Base-by-base conservation (phyloP, 495 filamentous ascomycete species). In the Cladorrhinum samala region DNA sequence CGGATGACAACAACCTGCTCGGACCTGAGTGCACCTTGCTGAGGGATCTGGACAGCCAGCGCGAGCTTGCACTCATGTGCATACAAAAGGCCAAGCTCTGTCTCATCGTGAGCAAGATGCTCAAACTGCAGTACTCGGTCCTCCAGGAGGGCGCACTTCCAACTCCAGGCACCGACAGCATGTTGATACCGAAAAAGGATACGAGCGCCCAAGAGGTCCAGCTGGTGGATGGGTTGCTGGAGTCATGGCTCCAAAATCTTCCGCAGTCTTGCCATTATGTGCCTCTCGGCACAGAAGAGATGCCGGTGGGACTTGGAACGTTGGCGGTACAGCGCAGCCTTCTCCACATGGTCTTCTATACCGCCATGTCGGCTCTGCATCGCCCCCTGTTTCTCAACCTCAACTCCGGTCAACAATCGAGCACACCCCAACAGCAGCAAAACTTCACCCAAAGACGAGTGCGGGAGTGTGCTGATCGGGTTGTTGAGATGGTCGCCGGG, bases 31-130 rank as follows among this genome's bases (percentile, higher is more conserved):
- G 86, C 62, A 74, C 77, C n/a, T 57, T 89, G 19, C 65, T 85
- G 25, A 76, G 79, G 37, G 83, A 88, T 60, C 67, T 77, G 14
- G 75, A 70, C 44, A 80, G 83, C 62, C 88, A 93, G 68, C 77
- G 78, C 43, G 75, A 89, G 63, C 73, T 94, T 40, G 90, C 89
- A 2, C 68, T 84, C 52, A 86, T 95, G 86, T 95, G 89, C 69
- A 88, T 96, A 57, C 84, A 89, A 53, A 95, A 94, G 70, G 86
- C 89, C 2, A 91, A 89, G 68, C 79, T 96, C n/a, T 91, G 87
- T 62, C 76, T 90, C 30, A 85, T 83, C 66, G 86, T 96, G 68
- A 87, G 84, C 67, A 83, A 88, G 61, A 89, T 96, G 49, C 74
- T 96, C 36, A 82, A 83, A 18, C 83, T 86, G 14, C 91, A 95